phyloP scores from a whole-genome alignment of 257 asterid species.

The Solanum raphanifolium region DNA sequence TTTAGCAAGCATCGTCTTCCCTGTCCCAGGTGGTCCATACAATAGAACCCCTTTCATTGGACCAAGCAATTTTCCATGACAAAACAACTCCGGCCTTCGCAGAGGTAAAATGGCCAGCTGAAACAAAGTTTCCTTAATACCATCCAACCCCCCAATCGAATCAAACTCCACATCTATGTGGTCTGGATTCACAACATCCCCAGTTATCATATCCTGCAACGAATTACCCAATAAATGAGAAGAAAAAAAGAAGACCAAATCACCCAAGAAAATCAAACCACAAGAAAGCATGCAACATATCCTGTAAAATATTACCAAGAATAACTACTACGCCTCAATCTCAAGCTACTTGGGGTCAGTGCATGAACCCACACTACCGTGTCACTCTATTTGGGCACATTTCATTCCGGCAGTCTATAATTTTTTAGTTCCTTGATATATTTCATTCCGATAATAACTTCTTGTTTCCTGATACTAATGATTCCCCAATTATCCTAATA shows the following conservation, averaged over 20 bases:
- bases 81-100: conserved; percentile 79
- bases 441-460: background rate
- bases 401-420: background rate
- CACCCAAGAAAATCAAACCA: conserved; percentile 5
- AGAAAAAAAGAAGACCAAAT: background rate
- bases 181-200: conserved; percentile 87
- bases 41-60: conserved; percentile 94
- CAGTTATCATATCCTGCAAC: conserved; percentile 72
- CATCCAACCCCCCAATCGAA: conserved; percentile 84
- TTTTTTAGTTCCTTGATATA: background rate
- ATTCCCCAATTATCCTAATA: background rate
- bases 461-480: background rate
- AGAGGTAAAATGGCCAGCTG: conserved; percentile 86
- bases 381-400: background rate
- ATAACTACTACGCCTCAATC: background rate
- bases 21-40: conserved; percentile 99
- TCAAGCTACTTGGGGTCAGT: background rate
- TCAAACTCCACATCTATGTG: conserved; percentile 72
- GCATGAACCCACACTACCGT: background rate
- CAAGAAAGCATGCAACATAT: conserved; percentile 81
- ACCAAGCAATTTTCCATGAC: conserved; percentile 76
- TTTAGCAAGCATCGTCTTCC: conserved; percentile 98
- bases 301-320: conserved; percentile 22
- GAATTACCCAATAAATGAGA: background rate
- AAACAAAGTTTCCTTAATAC: conserved; percentile 57